Conservation (phyloP, 106 monocot species). For the Vanilla planifolia region DNA sequence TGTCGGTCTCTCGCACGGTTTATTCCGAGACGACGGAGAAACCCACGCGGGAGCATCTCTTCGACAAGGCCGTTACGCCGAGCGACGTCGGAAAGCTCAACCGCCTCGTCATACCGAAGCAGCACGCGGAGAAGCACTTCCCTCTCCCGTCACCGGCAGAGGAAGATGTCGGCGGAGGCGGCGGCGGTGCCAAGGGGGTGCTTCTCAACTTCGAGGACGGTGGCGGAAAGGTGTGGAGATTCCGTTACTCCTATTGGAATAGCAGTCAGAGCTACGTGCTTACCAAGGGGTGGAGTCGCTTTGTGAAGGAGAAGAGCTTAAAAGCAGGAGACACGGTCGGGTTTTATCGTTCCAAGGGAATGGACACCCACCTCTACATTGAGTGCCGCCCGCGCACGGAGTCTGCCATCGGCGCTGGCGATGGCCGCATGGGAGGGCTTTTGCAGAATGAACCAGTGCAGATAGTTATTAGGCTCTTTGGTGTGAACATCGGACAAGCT, state of each 20-base stretch:
- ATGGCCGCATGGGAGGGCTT: background rate
- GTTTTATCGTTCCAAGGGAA: conserved; percentile 30
- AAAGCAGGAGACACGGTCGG: conserved; percentile 43
- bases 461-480: conserved; percentile 38
- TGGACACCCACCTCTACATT: conserved; percentile 31
- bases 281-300: conserved; percentile 78
- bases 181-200: conserved; percentile 29
- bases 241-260: conserved; percentile 73
- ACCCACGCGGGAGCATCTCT: conserved; percentile 35
- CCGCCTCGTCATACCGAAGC: conserved; percentile 88
- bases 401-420: too few species aligned
- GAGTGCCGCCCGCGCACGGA: conserved; percentile 27
- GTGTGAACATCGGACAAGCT: conserved; percentile 23
- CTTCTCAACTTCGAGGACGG: conserved; percentile 58
- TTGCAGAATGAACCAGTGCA: conserved; percentile 2
- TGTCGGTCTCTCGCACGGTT: background rate
- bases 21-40: background rate
- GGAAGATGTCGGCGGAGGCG: too few species aligned
- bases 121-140: conserved; percentile 91
- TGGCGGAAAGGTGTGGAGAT: conserved; percentile 57
- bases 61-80: conserved; percentile 80
- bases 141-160: too few species aligned
- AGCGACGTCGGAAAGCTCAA: conserved; percentile 98
- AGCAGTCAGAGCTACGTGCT: conserved; percentile 85
- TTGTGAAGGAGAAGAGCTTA: conserved; percentile 63